Base-by-base conservation (phyloP, 192 early-diverging fungal species). In the Coemansia sp. region DNA sequence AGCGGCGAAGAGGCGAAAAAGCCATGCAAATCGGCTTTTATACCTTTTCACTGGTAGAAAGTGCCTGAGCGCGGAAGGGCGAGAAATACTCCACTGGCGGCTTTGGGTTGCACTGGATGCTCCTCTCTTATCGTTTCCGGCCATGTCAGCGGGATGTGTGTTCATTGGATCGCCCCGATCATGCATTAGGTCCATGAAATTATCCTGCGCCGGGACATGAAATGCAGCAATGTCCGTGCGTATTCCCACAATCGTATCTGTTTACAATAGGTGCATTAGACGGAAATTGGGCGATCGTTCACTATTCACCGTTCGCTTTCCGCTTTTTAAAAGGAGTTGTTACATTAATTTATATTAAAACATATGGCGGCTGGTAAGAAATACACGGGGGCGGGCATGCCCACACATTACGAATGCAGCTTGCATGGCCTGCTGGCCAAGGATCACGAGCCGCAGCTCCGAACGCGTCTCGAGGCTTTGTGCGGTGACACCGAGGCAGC, bases 401-500 rank as follows among this genome's bases (percentile, higher is more conserved):
- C 82, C 21, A 77, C 78, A 31, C 75, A 74, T 46, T 85, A 80
- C 70, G 86, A 88, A 64, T 89, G 87, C 74, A 85, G 83, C 37
- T 74, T 89, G 8, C 77, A 89, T 67, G 88, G 86, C 7, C 65
- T 82, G 14, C 66, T 88, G 36, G 62, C 83, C 11, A 72, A 81
- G 33, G 45, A 74, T 45, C 73, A 75, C 62, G 75, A 87, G 64
- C 74, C 78, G 7, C 77, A 80, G 66, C 74, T 93, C 21, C 71
- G 89, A 34, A 87, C 90, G 33, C 85, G 91, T 6, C 72, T 93
- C 14, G 78, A 86, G 9, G 89, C 89, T 9, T 77, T 93, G 7
- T 89, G 88, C 73, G 92, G 91, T 1, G 78, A 80, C 64, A 84
- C 84, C 8, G 84, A 90, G 27, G 72, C 84, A 3, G 76, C 79